These are phyloP conservation scores for Chrysoporthe austroafricana DNA, from an alignment of 2,329 filamentous ascomycete species.

Conservation along the genomic window DNA sequence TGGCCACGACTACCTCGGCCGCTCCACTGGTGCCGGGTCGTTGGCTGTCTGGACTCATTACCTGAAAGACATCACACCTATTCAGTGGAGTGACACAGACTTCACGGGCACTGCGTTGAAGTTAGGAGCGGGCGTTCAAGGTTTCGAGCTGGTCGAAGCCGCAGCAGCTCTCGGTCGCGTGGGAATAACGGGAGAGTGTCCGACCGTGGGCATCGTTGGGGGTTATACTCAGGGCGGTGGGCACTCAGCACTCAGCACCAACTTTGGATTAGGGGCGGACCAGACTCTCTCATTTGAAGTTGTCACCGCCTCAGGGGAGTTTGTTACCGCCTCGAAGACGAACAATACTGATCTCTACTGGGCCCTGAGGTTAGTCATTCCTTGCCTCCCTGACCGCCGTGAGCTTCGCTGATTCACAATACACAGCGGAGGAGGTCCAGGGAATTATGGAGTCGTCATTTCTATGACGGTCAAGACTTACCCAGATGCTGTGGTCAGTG, in stretches of 20 bases:
- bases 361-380: constrained; percentile 41
- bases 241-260: constrained; percentile 54
- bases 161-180: constrained; percentile 48
- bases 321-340: constrained; percentile 45
- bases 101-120: constrained; percentile 56
- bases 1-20: constrained; percentile 43
- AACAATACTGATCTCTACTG: constrained; percentile 53
- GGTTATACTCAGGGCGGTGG: constrained; percentile 56
- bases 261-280: constrained; percentile 54
- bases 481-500: constrained; percentile 31
- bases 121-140: constrained; percentile 58
- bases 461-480: constrained; percentile 35
- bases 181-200: constrained; percentile 30
- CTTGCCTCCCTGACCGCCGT: neutral
- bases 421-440: constrained; percentile 45
- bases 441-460: constrained; percentile 42
- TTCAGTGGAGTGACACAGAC: constrained; percentile 25
- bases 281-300: constrained; percentile 53
- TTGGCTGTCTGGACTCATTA: constrained; percentile 57
- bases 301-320: constrained; percentile 49
- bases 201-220: constrained; percentile 54
- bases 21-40: constrained; percentile 23
- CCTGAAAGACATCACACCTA: constrained; percentile 38
- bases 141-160: constrained; percentile 54
- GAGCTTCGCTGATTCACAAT: neutral